Evolutionary conservation across 192 early-diverging fungal genomes (phyloP), one percentile per base, ranked within the genome.

Genomic region (Coemansia reversa): DNA sequence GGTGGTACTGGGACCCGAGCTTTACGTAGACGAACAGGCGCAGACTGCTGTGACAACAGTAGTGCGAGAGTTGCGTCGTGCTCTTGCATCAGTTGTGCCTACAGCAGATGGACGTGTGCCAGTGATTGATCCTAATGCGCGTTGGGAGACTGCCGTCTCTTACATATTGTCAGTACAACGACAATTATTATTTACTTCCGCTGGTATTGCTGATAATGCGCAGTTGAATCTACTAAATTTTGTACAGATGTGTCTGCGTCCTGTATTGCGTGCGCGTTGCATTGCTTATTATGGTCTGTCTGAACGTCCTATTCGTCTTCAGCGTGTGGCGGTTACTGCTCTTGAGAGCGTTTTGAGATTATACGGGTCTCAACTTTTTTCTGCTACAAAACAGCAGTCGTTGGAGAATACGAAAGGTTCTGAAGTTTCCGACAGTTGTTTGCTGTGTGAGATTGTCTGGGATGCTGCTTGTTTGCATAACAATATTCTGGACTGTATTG

Each of bases 1-100:
- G 58, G 91, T 92, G 18, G 94, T 93, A 0, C 67, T 97, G 29
- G 97, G 97, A 0, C 97, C 97, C 0, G 96, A 98, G 68, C 75
- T 99, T 42, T 88, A 90, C 52, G 74, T 82, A 4, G 91, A 89
- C 23, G 67, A 82, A 0, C 87, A 84, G 51, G 77, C 92, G 1
- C 84, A 94, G n/a, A 89, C 93, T 27, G 75, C 94, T 1, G 94
- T 93, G 55, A 83, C 92, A 16, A 86, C 84, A 23, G 70, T 98
- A 24, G 83, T 94, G 60, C 86, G 91, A 48, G 89, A 93, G 62
- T 71, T 99, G 52, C 87, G 87, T 23, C 83, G 89, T 62, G 91
- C 94, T 24, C 62, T 82, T 49, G 58, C 75, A 0, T 69, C 70
- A 1, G 48, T 58, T 19, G 54, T 64, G 22, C 53, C 56, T n/a